Evolutionary conservation across 225 moss, liverwort and hornwort species (phyloP), one percentile per base, ranked within the genome.

Genomic region (Bryum argenteum): DNA sequence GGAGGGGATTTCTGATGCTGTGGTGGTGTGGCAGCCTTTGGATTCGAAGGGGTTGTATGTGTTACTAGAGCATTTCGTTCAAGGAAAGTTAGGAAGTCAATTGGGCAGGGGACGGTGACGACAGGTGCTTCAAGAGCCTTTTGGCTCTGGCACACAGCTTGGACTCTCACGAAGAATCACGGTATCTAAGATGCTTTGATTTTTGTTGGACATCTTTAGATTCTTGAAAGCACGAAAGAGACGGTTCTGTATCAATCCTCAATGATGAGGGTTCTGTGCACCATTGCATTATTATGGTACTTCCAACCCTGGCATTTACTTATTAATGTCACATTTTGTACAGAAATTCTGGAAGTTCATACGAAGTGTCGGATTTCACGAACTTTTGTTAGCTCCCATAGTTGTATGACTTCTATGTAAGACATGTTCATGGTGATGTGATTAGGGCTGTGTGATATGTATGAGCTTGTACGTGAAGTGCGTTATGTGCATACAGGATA

Each of bases 21-120:
- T 69, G 18, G 22, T 58, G 17, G 26, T 57, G n/a, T 75, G 58
- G 67, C 87, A 91, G 91, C 89, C 92, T 19, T 75, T 92, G 78
- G 92, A 86, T 75, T 88, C 86, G 65, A 88, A 84, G 45, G 89
- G 84, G 59, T 61, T 92, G 60, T 63, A 76, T 60, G 17, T 67
- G 9, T 59, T 92, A 69, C 79, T 92, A 7, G 81, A 84, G 56
- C 82, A 89, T 26, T 92, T 92, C 37, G 28, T 84, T 51, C 78
- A 89, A 69, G 78, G 78, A 66, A 61, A 78, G 24, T 59, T 82
- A 19, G 61, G 73, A 63, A 67, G 56, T 22, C 54, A 45, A 55
- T 9, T 54, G 38, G 26, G 14, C 7, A 44, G 13, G 21, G n/a
- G 53, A 55, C 22, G 61, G 61, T 78, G 55, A 72, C 33, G 33